Conservation (phyloP, 176 grass and related monocot genomes). For the Oryza australiensis region DNA sequence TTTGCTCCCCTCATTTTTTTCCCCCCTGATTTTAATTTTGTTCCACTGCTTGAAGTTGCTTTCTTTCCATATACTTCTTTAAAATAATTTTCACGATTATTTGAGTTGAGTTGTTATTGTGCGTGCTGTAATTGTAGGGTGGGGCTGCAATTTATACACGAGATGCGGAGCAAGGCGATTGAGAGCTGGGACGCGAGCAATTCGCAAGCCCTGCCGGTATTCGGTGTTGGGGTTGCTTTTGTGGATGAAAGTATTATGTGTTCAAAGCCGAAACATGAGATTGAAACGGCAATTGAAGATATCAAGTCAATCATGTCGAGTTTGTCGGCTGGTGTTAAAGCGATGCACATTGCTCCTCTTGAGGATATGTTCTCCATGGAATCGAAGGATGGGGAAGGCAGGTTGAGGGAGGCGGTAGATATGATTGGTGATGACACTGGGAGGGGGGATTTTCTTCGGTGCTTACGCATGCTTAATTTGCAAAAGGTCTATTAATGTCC, state of each 20-base stretch:
- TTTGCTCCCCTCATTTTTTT: conserved; percentile 6
- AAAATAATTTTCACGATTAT: too few relatives aligned
- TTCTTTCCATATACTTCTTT: too few relatives aligned
- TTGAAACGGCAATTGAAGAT: conserved; percentile 38
- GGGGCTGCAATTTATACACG: conserved; percentile 80
- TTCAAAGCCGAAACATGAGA: conserved; percentile 7
- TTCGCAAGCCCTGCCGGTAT: conserved; percentile 71
- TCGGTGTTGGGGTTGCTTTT: conserved; percentile 65
- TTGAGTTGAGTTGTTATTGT: neutral
- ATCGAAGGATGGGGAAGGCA: conserved; percentile 26
- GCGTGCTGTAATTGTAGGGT: conserved; percentile 41
- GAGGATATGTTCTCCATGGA: conserved; percentile 50
- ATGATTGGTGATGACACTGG: conserved; percentile 73
- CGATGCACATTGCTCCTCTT: conserved; percentile 53
- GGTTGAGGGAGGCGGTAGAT: conserved; percentile 44
- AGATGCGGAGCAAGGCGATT: conserved; percentile 79
- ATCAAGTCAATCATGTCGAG: conserved; percentile 53
- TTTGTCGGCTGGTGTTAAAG: conserved; percentile 47
- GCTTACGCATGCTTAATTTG: conserved; percentile 63
- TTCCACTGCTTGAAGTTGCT: too few relatives aligned
- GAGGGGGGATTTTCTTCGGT: conserved; percentile 72
- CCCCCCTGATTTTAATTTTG: neutral
- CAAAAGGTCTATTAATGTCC: conserved; percentile 57
- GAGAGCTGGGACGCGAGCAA: conserved; percentile 84
- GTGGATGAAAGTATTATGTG: conserved; percentile 57